Evolutionary conservation across 164 flowering plant genomes (phyloP).

Genomic region (Nelumbo lutea): DNA sequence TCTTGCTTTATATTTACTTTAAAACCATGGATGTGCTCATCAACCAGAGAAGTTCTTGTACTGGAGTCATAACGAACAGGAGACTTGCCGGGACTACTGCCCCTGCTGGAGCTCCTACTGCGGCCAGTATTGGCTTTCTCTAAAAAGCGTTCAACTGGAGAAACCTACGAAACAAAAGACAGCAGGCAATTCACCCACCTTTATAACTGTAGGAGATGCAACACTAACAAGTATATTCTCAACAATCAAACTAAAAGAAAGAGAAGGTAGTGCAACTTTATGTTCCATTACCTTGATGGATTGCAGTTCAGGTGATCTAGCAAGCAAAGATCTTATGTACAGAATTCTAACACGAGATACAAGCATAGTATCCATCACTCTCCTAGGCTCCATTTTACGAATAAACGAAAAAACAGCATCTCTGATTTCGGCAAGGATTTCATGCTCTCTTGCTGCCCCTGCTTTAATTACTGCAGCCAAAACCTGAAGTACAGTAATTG

Average conservation of each 20-base stretch:
- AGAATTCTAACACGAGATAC: constrained; percentile 96
- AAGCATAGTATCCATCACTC: constrained; percentile 99
- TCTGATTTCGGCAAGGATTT: constrained; percentile 98
- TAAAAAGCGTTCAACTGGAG: constrained; percentile 79
- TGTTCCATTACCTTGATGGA: constrained; percentile 70
- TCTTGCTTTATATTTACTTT: constrained; percentile 90
- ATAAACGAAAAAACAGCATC: constrained; percentile 95
- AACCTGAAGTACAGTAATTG: constrained; percentile 46
- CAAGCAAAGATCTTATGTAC: constrained; percentile 90
- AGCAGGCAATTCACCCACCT: constrained; percentile 3
- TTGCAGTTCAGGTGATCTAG: constrained; percentile 93
- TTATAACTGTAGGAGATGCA: background rate
- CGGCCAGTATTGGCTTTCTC: constrained; percentile 75
- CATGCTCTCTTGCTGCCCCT: constrained; percentile 99
- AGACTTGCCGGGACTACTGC: constrained; percentile 93
- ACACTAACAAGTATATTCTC: background rate
- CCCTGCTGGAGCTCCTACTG: constrained; percentile 86
- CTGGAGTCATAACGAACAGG: constrained; percentile 58
- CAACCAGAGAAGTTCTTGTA: constrained; percentile 41
- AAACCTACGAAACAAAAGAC: constrained; percentile 44
- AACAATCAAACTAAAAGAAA: background rate
- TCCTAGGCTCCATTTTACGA: constrained; percentile 89
- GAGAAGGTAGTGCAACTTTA: background rate
- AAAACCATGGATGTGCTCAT: constrained; percentile 71
- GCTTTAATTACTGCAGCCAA: constrained; percentile 99